These are phyloP conservation scores for Neurospora terricola DNA, from an alignment of 495 filamentous ascomycete genomes.

Conservation along the genomic window DNA sequence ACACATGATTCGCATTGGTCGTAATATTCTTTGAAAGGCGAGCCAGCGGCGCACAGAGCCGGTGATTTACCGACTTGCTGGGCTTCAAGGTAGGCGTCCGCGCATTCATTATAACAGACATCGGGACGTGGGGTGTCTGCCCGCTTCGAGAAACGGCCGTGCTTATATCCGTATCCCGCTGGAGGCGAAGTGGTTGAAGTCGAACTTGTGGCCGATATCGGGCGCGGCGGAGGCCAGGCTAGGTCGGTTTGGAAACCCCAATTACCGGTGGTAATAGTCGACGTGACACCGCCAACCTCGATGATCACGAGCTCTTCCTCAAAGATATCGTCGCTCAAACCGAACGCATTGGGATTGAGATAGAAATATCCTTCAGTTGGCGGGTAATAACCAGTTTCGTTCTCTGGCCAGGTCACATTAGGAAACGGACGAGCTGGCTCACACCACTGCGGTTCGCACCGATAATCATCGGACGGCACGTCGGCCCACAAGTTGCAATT, in stretches of 20 bases:
- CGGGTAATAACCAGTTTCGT: slow-evolving; percentile 40
- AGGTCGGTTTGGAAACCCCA: slow-evolving; percentile 35
- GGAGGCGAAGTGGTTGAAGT: background rate
- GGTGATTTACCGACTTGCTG: slow-evolving; percentile 35
- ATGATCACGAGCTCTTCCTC: slow-evolving; percentile 16
- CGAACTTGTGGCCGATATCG: slow-evolving; percentile 4
- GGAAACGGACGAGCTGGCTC: too few species aligned
- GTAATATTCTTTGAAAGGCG: background rate
- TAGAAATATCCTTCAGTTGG: slow-evolving; percentile 51
- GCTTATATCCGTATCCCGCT: background rate
- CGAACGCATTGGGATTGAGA: slow-evolving; percentile 52
- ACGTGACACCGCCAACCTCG: slow-evolving; percentile 13
- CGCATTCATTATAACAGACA: too few species aligned
- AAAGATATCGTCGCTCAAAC: slow-evolving; percentile 54
- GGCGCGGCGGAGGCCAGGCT: slow-evolving; percentile 23
- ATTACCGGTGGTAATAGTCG: slow-evolving; percentile 33
- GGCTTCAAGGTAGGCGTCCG: too few species aligned
- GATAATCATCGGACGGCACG: too few species aligned
- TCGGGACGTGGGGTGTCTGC: too few species aligned
- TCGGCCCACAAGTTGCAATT: slow-evolving; percentile 48
- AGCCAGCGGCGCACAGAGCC: slow-evolving; percentile 26
- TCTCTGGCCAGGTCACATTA: too few species aligned
- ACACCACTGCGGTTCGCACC: too few species aligned
- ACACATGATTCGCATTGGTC: too few species aligned
- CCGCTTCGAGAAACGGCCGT: too few species aligned